Base-by-base conservation (phyloP, 257 asterid genomes). In the Striga asiatica region DNA sequence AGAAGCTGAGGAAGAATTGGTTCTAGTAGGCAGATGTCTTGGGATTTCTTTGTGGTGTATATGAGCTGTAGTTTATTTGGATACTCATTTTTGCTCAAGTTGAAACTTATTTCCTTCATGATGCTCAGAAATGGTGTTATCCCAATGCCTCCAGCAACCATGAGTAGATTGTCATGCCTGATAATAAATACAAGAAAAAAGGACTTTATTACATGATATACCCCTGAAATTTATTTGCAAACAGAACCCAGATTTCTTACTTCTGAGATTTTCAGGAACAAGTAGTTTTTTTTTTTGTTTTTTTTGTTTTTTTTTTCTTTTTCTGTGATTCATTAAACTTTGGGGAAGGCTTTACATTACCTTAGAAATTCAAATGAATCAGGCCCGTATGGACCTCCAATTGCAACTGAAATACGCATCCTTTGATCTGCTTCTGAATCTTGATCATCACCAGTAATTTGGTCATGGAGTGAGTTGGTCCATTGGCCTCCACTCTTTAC, bases 381-480 rank as follows among this genome's bases (percentile, higher is more conserved):
- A 46, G 95, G 92, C n/a, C 94, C 94, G 19, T 88, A 88, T 29
- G 95, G 97, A 52, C 95, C 94, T 75, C 82, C 97, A 3, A 79
- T 29, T 11, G 82, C 79, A 17, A 82, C 54, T 7, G 79, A 82
- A 64, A 84, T 70, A 51, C 82, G 68, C 53, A 42, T 42, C 38
- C 56, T 64, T 49, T 58, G 81, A 71, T 71, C 76, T 38, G 73
- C 66, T 71, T 88, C 97, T 29, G 78, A 56, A 63, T 87, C 87
- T n/a, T 50, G 56, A 39, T 71, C 74, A 19, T 57, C 58, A 34
- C 42, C 23, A 18, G 17, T 19, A 41, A 80, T 60, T 25, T 73
- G 68, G 55, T 61, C 57, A 56, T 57, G 74, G 48, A 88, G 85
- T 53, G 83, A 60, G 39, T 55, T 74, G 46, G 95, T 85, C 97